These are phyloP conservation scores for Candida michaelii DNA, from an alignment of 805 yeast species.

Conservation along the genomic window DNA sequence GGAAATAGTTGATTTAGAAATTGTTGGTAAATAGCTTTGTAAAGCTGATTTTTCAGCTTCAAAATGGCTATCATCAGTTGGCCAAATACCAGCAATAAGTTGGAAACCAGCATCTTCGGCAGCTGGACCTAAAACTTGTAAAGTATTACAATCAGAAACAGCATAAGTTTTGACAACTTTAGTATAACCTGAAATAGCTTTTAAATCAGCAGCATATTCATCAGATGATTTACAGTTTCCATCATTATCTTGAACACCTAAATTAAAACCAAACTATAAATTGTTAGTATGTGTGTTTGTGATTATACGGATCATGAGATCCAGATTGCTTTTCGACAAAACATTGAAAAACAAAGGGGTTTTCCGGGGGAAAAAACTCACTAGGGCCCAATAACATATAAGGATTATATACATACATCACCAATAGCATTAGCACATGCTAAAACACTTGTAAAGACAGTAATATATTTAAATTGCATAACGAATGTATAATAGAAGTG, in stretches of 20 bases:
- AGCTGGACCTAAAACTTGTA: conserved; percentile 82
- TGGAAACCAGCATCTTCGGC: conserved; percentile 76
- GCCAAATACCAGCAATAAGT: conserved; percentile 89
- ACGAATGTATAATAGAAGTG: conserved; percentile 13
- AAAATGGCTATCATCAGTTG: conserved; percentile 80
- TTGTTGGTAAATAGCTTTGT: conserved; percentile 63
- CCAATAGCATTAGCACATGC: conserved; percentile 59
- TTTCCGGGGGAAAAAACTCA: not conserved
- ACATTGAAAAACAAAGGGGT: not conserved
- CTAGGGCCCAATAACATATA: not conserved
- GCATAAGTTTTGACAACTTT: conserved; percentile 81
- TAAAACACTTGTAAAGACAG: conserved; percentile 49
- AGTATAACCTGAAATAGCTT: conserved; percentile 56
- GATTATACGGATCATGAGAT: not conserved
- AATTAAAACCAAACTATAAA: conserved; percentile 67
- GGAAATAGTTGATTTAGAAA: conserved; percentile 67
- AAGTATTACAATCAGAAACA: conserved; percentile 90
- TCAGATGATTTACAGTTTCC: conserved; percentile 74
- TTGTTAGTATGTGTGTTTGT: conserved; percentile 2
- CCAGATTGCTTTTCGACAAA: not conserved
- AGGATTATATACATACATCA: conserved; percentile 35
- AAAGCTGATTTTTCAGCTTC: conserved; percentile 74
- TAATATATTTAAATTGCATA: conserved; percentile 43
- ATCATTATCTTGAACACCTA: conserved; percentile 75
- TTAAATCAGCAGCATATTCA: conserved; percentile 72